Evolutionary conservation across 768 basidiomycete genomes (phyloP), one percentile per base, ranked within the genome.

Genomic region (Mycena crocata): DNA sequence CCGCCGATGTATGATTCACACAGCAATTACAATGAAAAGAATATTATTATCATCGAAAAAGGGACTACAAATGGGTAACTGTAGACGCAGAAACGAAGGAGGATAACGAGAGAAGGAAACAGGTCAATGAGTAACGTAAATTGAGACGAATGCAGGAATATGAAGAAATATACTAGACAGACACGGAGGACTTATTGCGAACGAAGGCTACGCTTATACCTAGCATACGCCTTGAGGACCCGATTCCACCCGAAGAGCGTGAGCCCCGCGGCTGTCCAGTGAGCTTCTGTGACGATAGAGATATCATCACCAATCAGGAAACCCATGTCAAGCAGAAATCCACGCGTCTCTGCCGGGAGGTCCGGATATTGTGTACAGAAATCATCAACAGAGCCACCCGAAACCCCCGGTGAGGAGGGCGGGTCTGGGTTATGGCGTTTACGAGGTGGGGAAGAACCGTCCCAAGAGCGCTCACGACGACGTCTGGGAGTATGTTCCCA

Each of bases 201-300:
- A 21, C 45, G 37, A 31, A 51, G 39, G 31, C 40, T 35, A 9
- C 8, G 35, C 62, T 58, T 60, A 54, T 46, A 59, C 39, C 59
- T 60, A 31, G 39, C 37, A 40, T 64, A 66, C 26, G 57, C 50
- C 48, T 45, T 46, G 24, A 70, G n/a, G 42, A 70, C 48, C 13
- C 35, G 60, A 30, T 39, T 30, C 57, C 68, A 62, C 23, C 56
- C 46, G 34, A 72, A 44, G 26, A 59, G 46, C 31, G 62, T 58
- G 56, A 72, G 55, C 14, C 65, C 68, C 23, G 57, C 70, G 14
- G 32, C 34, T 45, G 42, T 56, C 58, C 59, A 72, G 15, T 67
- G 44, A 21, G 42, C 40, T n/a, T 61, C 56, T 5, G 39, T 19
- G 34, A 71, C 31, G 37, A 44, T 15, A 23, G 39, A 50, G 7